These are phyloP conservation scores for Tuctoria greenei DNA, from an alignment of 176 grass and related monocot genomes.

Conservation along the genomic window DNA sequence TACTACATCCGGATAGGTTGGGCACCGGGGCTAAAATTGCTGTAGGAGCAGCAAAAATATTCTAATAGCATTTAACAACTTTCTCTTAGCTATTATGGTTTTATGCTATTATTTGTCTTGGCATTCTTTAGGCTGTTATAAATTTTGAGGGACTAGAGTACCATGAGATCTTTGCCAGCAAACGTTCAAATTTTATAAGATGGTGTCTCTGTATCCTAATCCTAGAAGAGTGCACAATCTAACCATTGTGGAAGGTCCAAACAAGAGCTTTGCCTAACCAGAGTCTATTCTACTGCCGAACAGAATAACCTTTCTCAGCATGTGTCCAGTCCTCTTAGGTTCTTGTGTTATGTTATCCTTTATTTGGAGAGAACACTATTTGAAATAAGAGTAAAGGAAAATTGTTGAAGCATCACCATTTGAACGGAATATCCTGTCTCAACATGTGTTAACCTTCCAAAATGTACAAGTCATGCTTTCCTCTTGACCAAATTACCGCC, in stretches of 20 bases:
- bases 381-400: background rate
- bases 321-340: background rate
- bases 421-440: too few relatives aligned
- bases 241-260: background rate
- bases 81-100: background rate
- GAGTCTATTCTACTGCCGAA: background rate
- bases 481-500: constrained; percentile 8
- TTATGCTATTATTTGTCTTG: background rate
- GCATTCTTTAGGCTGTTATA: background rate
- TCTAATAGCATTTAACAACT: background rate
- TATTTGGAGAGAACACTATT: background rate
- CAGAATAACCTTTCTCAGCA: background rate
- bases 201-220: too few relatives aligned
- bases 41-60: background rate
- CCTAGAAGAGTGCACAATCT: background rate
- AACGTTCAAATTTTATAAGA: background rate
- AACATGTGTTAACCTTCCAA: too few relatives aligned
- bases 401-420: background rate
- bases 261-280: background rate
- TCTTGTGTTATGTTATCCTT: constrained; percentile 7
- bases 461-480: constrained; percentile 1
- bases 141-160: background rate
- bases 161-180: background rate
- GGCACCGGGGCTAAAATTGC: background rate
- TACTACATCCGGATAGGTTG: constrained; percentile 6